These are phyloP conservation scores for Backusella liffmaniae DNA, from an alignment of 192 early-diverging fungal genomes.

Conservation along the genomic window DNA sequence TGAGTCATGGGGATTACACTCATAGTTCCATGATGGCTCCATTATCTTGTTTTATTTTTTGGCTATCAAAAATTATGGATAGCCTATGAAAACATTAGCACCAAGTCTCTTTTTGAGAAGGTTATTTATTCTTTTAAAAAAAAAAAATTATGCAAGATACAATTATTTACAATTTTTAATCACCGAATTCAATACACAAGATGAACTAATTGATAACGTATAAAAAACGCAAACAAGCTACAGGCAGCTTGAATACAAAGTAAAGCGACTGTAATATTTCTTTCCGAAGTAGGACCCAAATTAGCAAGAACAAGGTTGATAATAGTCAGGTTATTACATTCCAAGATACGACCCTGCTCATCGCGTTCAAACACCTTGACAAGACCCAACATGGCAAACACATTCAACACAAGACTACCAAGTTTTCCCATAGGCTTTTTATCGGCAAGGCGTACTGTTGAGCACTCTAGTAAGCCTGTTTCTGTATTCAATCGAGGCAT, in stretches of 20 bases:
- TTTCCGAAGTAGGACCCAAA: constrained; percentile 74
- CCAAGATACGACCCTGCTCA: constrained; percentile 45
- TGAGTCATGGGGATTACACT: too few relatives aligned
- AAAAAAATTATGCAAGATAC: not conserved
- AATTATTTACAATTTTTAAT: not conserved
- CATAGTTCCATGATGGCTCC: too few relatives aligned
- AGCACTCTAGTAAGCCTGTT: constrained; percentile 42
- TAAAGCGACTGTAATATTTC: constrained; percentile 54
- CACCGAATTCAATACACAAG: constrained; percentile 67
- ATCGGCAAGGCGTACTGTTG: constrained; percentile 21
- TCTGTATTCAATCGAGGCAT: constrained; percentile 69
- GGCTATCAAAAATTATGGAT: too few relatives aligned
- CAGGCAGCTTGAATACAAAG: constrained; percentile 67
- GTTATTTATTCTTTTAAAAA: not conserved
- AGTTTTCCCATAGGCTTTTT: constrained; percentile 39
- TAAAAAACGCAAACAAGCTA: constrained; percentile 72
- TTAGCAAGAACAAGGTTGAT: constrained; percentile 88
- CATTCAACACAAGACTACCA: constrained; percentile 52
- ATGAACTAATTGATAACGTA: constrained; percentile 78
- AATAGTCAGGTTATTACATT: constrained; percentile 89
- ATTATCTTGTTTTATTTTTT: too few relatives aligned
- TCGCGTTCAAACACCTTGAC: constrained; percentile 52
- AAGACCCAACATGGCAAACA: constrained; percentile 53
- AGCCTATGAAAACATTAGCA: too few relatives aligned
- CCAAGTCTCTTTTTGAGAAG: not conserved